These are phyloP conservation scores for Zelopaecilomyces penicillatus DNA, from an alignment of 2,329 filamentous ascomycete species.

Conservation along the genomic window DNA sequence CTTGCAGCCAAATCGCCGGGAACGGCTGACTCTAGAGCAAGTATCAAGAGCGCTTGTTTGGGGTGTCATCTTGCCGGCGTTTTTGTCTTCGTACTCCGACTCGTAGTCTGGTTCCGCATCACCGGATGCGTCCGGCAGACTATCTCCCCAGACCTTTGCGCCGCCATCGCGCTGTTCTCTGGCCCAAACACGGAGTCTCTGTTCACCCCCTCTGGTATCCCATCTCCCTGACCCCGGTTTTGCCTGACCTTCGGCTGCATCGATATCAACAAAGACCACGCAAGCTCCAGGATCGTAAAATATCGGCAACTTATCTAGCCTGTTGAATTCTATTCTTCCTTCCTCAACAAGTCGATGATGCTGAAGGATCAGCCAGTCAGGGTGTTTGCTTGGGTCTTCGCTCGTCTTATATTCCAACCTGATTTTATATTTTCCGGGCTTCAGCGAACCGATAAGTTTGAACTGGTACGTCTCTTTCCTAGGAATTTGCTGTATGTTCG, in stretches of 20 bases:
- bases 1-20: no score
- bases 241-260: neutral
- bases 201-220: neutral
- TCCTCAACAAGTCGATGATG: no score
- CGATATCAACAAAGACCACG: conserved; percentile 1
- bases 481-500: neutral
- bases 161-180: neutral
- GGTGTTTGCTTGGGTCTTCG: neutral
- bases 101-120: no score
- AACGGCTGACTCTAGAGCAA: no score
- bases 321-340: no score
- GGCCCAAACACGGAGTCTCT: neutral
- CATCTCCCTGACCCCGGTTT: neutral
- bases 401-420: neutral
- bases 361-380: neutral
- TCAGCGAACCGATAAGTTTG: neutral
- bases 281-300: conserved; percentile 1
- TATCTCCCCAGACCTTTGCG: neutral
- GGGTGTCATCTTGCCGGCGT: no score
- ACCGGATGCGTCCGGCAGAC: no score
- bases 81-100: no score
- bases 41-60: no score
- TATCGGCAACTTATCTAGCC: neutral
- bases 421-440: neutral
- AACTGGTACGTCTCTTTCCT: neutral